Percentiles rank a stretch among this genome's conserved stretches.
phyloP scores from a whole-genome alignment of 108 stramenopile genomes.

The Aurantiochytrium sp. region DNA sequence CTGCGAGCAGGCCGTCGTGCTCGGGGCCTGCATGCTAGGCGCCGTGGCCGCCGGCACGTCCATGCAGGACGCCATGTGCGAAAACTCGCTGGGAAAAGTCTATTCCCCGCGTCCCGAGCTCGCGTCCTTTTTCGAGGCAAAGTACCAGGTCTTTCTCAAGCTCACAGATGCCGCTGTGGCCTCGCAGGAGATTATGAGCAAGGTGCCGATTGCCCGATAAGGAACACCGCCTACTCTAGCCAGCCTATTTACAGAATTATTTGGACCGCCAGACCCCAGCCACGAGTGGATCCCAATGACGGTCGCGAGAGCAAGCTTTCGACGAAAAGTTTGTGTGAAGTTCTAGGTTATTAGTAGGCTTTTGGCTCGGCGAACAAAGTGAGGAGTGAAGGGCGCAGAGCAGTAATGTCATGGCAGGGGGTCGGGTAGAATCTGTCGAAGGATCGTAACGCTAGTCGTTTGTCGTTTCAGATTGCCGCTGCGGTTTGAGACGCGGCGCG shows the following conservation, averaged over 20 bases:
- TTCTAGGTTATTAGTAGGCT: no score
- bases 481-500: not conserved
- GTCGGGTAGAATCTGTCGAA: not conserved
- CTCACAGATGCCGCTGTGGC: not conserved
- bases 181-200: not conserved
- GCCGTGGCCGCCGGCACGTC: not conserved
- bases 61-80: not conserved
- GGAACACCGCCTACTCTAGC: not conserved
- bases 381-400: not conserved
- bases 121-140: not conserved
- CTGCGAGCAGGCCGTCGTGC: not conserved
- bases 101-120: not conserved
- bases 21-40: constrained; percentile 12
- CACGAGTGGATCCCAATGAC: no score
- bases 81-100: not conserved
- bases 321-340: not conserved
- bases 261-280: no score
- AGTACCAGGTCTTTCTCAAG: not conserved
- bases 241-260: not conserved
- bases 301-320: no score
- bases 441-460: not conserved
- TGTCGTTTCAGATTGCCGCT: not conserved
- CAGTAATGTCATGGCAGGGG: not conserved
- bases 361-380: no score
- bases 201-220: not conserved